Percentiles rank a stretch among this genome's conserved stretches.
phyloP scores from a whole-genome alignment of 805 yeast genomes.

The Candida suzukii region DNA sequence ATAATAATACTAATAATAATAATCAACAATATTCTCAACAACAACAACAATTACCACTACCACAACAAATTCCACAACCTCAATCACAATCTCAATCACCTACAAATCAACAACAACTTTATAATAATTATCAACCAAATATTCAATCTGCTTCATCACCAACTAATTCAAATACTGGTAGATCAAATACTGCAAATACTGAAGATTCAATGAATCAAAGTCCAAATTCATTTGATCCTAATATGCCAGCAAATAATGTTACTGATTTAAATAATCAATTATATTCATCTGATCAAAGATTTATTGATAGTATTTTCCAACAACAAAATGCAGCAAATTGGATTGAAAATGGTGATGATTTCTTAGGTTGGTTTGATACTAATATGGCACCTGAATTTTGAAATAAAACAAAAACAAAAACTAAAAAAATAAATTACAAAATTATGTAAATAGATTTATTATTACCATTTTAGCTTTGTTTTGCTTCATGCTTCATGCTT shows the following conservation, averaged over 20 bases:
- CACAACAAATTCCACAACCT: not conserved
- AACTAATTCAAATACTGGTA: constrained; percentile 11
- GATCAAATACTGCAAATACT: constrained; percentile 2
- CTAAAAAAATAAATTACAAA: too few relatives aligned
- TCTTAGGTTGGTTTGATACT: constrained; percentile 90
- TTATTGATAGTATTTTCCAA: constrained; percentile 55
- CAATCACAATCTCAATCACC: constrained; percentile 11
- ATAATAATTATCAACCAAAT: constrained; percentile 11
- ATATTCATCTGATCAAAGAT: constrained; percentile 16
- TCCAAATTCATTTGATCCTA: not conserved
- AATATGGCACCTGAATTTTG: constrained; percentile 61
- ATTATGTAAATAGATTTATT: too few relatives aligned
- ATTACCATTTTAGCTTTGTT: not conserved
- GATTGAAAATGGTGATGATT: constrained; percentile 82
- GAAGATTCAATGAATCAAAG: not conserved
- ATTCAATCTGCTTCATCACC: constrained; percentile 9
- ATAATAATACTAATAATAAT: not conserved
- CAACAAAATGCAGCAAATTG: constrained; percentile 81
- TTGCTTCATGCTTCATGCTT: too few relatives aligned
- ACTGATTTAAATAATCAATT: not conserved
- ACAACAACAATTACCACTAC: constrained; percentile 1
- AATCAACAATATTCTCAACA: constrained; percentile 3
- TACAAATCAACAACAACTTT: constrained; percentile 1
- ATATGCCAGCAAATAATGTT: not conserved
- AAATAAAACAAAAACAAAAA: too few relatives aligned